Evolutionary conservation across 1,284 basidiomycete species (phyloP), one percentile per base, ranked within the genome.

Genomic region (Termitomyces sp.): DNA sequence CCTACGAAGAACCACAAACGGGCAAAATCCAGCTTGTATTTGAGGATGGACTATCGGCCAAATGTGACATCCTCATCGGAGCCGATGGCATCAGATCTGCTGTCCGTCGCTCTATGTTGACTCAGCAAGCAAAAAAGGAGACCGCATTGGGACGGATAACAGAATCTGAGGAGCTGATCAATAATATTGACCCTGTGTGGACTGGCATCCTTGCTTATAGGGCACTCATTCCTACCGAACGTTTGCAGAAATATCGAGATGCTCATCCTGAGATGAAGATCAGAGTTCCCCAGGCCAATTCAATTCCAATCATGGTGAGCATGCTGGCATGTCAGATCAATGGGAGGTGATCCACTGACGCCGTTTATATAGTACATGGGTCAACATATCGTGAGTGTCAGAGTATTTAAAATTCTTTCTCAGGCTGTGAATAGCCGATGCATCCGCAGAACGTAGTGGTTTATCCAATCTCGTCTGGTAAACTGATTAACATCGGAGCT

Each of bases 401-500:
- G 38, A 39, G 17, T 19, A 12, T 39, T 10, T 1, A 19, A 19
- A 17, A 19, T 4, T 4, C 17, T 19, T 17, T 38, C 17, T 17
- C 17, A 19, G 38, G 10, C 15, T 13, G 0, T 39, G 36, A 3
- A 38, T 38, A 38, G n/a, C 8, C 19, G 17, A 19, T 9, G 8
- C 38, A 39, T 36, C 34, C 17, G 24, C 21, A 67, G 64, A 65
- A 64, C 52, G 64, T 67, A 5, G 63, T 66, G 21, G 66, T 66
- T 2, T 68, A 68, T 54, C 66, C 66, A 1, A 64, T 68, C 24
- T 65, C 65, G 17, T 60, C 57, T 5, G 66, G 67, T 33, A 62
- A 60, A 43, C 39, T 65, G 9, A 66, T 68, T 47, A 68, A 68
- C 45, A 56, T 68, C 30, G 67, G 59, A 9, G 63, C 67, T n/a